A percentile compares a stretch with the other conserved stretches of the same genome.
Evolutionary conservation across 768 basidiomycete species (phyloP).

Genomic region (Xerocomellus amylosporus): DNA sequence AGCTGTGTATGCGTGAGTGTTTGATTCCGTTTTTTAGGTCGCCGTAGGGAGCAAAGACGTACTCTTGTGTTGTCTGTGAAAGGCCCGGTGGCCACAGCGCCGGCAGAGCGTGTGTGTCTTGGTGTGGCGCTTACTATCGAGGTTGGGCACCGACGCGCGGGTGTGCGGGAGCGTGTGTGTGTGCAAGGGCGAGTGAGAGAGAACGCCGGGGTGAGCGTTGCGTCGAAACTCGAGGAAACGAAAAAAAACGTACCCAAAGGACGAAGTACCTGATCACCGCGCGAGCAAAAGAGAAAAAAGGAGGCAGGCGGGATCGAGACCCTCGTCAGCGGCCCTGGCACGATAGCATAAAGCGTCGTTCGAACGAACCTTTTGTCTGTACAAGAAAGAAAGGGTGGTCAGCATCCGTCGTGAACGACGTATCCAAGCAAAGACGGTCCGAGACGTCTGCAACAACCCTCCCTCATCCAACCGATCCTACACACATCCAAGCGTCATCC

Average conservation of each 20-base stretch:
- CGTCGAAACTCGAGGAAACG: neutral
- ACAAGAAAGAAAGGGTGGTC: conserved; percentile 24
- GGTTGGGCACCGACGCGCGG: neutral
- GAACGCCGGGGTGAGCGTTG: neutral
- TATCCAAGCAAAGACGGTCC: neutral
- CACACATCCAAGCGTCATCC: conserved; percentile 21
- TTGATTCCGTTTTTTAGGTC: too few species aligned
- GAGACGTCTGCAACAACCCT: conserved; percentile 5
- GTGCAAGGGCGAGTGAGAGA: too few species aligned
- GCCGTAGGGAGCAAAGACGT: conserved; percentile 26
- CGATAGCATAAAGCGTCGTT: neutral
- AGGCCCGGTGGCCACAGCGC: conserved; percentile 91
- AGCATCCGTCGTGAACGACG: neutral
- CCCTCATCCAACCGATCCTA: conserved; percentile 33
- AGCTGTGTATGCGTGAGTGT: conserved; percentile 41
- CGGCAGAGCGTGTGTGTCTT: conserved; percentile 97
- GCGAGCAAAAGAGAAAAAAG: neutral
- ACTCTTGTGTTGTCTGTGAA: conserved; percentile 99
- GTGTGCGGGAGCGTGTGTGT: too few species aligned
- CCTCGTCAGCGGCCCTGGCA: conserved; percentile 13
- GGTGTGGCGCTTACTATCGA: conserved; percentile 86
- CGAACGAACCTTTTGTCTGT: conserved; percentile 80
- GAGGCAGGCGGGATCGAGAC: neutral
- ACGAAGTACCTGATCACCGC: conserved; percentile 82
- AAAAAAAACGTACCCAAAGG: conserved; percentile 75